phyloP scores from a whole-genome alignment of 306 rosid genomes.

The Cucurbita moschata region DNA sequence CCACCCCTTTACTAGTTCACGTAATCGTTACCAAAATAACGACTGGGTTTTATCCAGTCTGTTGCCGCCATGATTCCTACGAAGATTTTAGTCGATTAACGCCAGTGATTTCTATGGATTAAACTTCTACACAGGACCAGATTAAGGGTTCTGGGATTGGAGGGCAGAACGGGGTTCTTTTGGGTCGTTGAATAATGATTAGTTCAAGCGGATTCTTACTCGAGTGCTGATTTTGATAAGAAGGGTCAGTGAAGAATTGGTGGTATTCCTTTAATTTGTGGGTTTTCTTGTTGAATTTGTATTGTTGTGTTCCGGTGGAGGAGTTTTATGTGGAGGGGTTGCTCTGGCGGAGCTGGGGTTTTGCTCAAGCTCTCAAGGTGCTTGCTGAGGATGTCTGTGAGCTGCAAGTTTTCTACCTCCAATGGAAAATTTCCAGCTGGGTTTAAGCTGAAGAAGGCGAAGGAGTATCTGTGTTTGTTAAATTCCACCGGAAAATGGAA shows the following conservation, averaged over 20 bases:
- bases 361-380: conserved; percentile 22
- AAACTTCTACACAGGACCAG: background rate
- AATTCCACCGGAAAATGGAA: conserved; percentile 36
- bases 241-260: background rate
- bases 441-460: conserved; percentile 47
- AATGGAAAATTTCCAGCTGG: conserved; percentile 41
- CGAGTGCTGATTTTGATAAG: background rate
- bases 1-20: conserved; percentile 26
- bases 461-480: conserved; percentile 36
- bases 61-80: conserved; percentile 32
- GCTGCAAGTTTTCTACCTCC: conserved; percentile 37
- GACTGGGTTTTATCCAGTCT: conserved; percentile 34
- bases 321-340: conserved; percentile 17
- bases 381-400: conserved; percentile 51
- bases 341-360: conserved; percentile 27
- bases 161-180: background rate
- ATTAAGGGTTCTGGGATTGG: background rate
- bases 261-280: background rate
- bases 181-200: background rate
- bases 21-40: conserved; percentile 24
- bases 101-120: background rate
- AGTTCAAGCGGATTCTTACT: background rate
- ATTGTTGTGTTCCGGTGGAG: background rate
- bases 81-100: background rate
- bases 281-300: background rate